A percentile compares a stretch with the other conserved stretches of the same genome.
phyloP scores from a whole-genome alignment of 306 rosid species.

The Neltuma alba region DNA sequence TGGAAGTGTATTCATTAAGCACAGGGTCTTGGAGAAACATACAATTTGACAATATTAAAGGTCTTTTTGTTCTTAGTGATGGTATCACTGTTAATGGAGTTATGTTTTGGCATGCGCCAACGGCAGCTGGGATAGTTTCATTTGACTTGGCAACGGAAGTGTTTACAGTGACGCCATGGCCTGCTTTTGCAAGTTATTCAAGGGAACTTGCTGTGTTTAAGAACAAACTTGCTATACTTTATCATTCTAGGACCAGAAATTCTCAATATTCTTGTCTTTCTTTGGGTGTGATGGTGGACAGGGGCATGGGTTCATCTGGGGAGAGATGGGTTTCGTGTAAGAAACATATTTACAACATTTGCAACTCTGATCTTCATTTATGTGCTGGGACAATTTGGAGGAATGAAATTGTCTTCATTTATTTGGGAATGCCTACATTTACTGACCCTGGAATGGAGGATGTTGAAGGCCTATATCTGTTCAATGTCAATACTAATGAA shows the following conservation, averaged over 20 bases:
- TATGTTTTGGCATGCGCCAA: too few relatives aligned
- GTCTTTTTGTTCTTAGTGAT: too few relatives aligned
- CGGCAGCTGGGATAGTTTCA: background rate
- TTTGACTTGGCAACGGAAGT: background rate
- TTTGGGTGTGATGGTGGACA: background rate
- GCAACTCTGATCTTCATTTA: background rate
- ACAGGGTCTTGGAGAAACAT: background rate
- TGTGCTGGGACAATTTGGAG: background rate
- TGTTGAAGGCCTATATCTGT: background rate
- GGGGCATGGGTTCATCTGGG: background rate
- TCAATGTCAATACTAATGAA: background rate
- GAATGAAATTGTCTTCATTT: background rate
- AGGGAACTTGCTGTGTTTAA: background rate
- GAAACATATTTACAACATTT: background rate
- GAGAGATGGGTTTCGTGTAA: background rate
- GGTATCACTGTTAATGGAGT: too few relatives aligned
- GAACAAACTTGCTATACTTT: background rate
- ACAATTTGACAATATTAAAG: background rate
- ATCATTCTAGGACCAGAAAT: background rate
- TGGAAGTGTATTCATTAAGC: background rate
- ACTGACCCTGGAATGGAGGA: background rate
- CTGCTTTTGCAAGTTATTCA: background rate
- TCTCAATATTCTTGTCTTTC: too few relatives aligned
- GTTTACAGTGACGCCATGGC: background rate
- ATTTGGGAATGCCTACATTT: background rate